phyloP scores from a whole-genome alignment of 1,284 basidiomycete genomes.

The Ustilago vetiveriae region DNA sequence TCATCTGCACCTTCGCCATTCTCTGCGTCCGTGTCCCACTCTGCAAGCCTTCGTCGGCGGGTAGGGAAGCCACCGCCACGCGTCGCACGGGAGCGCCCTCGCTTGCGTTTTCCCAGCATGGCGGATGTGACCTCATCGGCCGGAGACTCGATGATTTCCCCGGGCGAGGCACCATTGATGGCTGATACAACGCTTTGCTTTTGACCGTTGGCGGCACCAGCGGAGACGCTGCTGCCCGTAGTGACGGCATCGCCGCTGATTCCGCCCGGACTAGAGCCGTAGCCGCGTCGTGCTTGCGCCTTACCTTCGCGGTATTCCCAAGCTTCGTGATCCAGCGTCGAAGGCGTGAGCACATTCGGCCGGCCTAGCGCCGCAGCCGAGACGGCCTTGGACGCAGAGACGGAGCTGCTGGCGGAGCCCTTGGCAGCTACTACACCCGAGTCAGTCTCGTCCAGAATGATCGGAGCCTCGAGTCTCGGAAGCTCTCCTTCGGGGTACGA shows the following conservation, averaged over 20 bases:
- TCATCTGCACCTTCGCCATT: slow-evolving; percentile 34
- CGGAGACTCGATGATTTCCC: slow-evolving; percentile 43
- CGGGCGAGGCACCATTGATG: slow-evolving; percentile 30
- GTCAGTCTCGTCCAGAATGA: slow-evolving; percentile 20
- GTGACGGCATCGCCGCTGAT: slow-evolving; percentile 34
- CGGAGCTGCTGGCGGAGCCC: slow-evolving; percentile 12
- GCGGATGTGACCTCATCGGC: slow-evolving; percentile 43
- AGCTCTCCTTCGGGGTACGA: slow-evolving; percentile 44
- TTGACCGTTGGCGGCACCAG: slow-evolving; percentile 22
- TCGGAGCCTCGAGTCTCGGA: slow-evolving; percentile 22
- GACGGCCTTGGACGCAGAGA: slow-evolving; percentile 9
- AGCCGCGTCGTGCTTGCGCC: slow-evolving; percentile 42
- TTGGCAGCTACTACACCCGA: slow-evolving; percentile 6
- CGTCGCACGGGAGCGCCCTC: slow-evolving; percentile 38
- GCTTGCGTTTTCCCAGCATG: slow-evolving; percentile 48
- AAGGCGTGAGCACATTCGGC: slow-evolving; percentile 33
- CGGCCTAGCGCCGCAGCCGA: slow-evolving; percentile 22
- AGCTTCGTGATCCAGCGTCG: slow-evolving; percentile 50
- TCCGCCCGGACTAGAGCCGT: slow-evolving; percentile 40
- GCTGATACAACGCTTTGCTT: slow-evolving; percentile 16
- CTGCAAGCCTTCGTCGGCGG: slow-evolving; percentile 26
- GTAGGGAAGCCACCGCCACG: slow-evolving; percentile 32
- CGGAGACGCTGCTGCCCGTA: slow-evolving; percentile 40
- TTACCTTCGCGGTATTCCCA: slow-evolving; percentile 59
- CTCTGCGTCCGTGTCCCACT: slow-evolving; percentile 49